A percentile compares a stretch with the other conserved stretches of the same genome.
Conservation (phyloP, 2,329 filamentous ascomycete species). For the Calonectria crousiana region DNA sequence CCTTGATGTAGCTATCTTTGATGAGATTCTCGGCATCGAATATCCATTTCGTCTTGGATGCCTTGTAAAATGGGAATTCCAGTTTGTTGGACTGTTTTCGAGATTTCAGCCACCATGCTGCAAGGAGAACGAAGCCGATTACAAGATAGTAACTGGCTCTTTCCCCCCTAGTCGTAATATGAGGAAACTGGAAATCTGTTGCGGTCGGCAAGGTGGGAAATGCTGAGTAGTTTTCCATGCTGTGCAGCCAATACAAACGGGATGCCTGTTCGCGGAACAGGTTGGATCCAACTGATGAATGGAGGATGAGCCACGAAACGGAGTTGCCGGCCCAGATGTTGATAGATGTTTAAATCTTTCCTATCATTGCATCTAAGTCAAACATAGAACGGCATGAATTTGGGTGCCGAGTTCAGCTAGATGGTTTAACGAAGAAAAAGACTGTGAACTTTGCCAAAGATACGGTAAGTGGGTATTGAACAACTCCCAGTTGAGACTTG, state of each 20-base stretch:
- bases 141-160: slow-evolving; percentile 57
- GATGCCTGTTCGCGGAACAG: background rate
- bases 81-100: slow-evolving; percentile 47
- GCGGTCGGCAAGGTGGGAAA: background rate
- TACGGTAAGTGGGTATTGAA: background rate
- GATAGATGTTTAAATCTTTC: background rate
- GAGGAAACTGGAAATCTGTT: slow-evolving; percentile 38
- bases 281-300: background rate
- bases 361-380: background rate
- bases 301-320: background rate
- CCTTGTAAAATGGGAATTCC: slow-evolving; percentile 61
- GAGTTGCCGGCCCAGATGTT: background rate
- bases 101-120: slow-evolving; percentile 54
- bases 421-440: background rate
- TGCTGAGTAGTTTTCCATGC: slow-evolving; percentile 25
- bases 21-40: slow-evolving; percentile 62
- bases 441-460: background rate
- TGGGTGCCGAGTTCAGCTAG: background rate
- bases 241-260: background rate
- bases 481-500: background rate
- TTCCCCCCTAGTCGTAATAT: slow-evolving; percentile 41
- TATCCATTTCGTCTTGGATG: slow-evolving; percentile 63
- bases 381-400: background rate
- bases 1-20: slow-evolving; percentile 63
- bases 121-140: slow-evolving; percentile 51